phyloP scores from a whole-genome alignment of 202 grass and related monocot species.

The Bolboschoenoplectus hybrid region DNA sequence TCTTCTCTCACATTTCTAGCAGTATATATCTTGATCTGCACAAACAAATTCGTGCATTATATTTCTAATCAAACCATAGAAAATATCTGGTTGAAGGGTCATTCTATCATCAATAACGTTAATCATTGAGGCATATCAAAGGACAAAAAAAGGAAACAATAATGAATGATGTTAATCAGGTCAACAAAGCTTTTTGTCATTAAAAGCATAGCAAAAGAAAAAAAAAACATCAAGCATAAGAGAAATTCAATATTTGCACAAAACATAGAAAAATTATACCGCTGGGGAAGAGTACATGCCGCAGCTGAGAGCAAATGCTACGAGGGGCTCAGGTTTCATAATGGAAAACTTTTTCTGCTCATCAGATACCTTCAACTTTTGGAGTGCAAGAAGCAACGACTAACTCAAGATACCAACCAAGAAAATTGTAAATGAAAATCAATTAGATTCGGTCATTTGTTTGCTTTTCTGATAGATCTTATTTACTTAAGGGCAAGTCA shows the following conservation, averaged over 20 bases:
- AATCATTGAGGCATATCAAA: conserved; percentile 13
- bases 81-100: neutral
- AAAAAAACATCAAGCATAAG: neutral
- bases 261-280: conserved; percentile 44
- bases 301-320: conserved; percentile 85
- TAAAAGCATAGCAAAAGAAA: neutral
- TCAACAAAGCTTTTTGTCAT: neutral
- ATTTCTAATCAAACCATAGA: neutral
- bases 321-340: conserved; percentile 60
- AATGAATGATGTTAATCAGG: neutral
- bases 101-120: neutral
- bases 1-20: conserved; percentile 80
- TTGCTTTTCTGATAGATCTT: conserved; percentile 2
- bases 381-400: conserved; percentile 89
- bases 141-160: neutral
- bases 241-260: neutral
- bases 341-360: conserved; percentile 85
- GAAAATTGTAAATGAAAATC: conserved; percentile 26
- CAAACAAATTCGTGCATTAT: conserved; percentile 32
- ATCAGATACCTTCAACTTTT: conserved; percentile 84
- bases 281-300: conserved; percentile 87
- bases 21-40: conserved; percentile 88
- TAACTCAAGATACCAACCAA: conserved; percentile 39
- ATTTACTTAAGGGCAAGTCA: neutral
- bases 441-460: conserved; percentile 19